These are phyloP conservation scores for Plectranthus barbatus DNA, from an alignment of 257 asterid species.

Conservation along the genomic window DNA sequence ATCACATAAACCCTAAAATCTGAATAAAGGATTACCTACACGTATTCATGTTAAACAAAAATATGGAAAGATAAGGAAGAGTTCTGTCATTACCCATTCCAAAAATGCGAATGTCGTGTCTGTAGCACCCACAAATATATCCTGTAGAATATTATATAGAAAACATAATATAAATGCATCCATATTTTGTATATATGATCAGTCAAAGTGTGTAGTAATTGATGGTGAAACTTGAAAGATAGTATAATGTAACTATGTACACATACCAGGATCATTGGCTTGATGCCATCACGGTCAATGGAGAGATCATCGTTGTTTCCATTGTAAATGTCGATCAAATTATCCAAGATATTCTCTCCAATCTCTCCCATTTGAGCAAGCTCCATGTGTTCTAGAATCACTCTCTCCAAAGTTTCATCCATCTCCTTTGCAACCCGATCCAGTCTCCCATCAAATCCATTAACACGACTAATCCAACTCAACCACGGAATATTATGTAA, in stretches of 20 bases:
- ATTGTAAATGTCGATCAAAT: not conserved
- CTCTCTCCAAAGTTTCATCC: not conserved
- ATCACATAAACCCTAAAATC: too few relatives aligned
- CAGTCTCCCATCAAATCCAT: not conserved
- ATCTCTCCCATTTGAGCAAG: not conserved
- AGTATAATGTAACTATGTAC: too few relatives aligned
- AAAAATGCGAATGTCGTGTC: not conserved
- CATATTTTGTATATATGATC: too few relatives aligned
- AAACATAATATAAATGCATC: too few relatives aligned
- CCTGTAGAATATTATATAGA: not conserved
- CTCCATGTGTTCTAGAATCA: not conserved
- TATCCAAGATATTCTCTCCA: not conserved
- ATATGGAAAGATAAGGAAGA: too few relatives aligned
- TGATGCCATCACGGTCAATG: not conserved
- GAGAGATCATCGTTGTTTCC: not conserved
- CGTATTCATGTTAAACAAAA: too few relatives aligned
- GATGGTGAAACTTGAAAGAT: too few relatives aligned
- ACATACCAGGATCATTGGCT: not conserved
- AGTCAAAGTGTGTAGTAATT: too few relatives aligned
- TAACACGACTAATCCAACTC: not conserved
- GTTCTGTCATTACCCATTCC: not conserved
- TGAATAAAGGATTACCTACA: too few relatives aligned
- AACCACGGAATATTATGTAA: conserved; percentile 1
- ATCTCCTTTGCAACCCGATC: not conserved
- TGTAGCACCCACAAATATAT: not conserved